Evolutionary conservation across 1,139 yeast genomes (phyloP), one percentile per base, ranked within the genome.

Genomic region (Saccharomyces hybrid): DNA sequence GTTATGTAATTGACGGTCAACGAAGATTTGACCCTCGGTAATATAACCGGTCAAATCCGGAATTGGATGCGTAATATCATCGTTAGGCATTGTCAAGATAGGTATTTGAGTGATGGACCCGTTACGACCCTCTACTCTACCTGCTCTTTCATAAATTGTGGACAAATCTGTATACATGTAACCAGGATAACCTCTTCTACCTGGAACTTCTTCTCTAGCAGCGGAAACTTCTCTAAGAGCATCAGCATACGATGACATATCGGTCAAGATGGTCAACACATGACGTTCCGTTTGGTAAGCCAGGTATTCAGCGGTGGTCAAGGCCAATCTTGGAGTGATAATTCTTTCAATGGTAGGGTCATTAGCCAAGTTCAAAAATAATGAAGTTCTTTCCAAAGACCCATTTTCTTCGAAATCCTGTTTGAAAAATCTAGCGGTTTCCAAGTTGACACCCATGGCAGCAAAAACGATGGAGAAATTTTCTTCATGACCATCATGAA

Each of bases 111-210:
- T 93, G 71, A 93, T 93, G 53, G 99, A 93, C 72, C 99, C 99
- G 70, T 95, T 93, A 78, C 99, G 87, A 62, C 99, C 99, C 77
- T 95, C 99, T 61, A 93, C 99, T 79, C 99, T 87, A 73, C 99
- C 99, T 48, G 99, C 99, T 78, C 99, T 88, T 78, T 93, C 99
- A 74, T 93, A 93, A 70, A 93, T 90, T 58, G 98, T 93, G 54
- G 98, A 88, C 79, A 93, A 88, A 85, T 93, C 99, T 52, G 99
- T 93, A 78, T 93, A 93, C 99, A 93, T 93, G 75, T 93, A 93
- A 87, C 99, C 99, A 61, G 99, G 99, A 76, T 93, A 93, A 79
- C 99, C 99, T 84, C 99, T 90, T 83, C 99, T 90, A 80, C 99
- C 99, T 70, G 99, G 99, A 50, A 93, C 99, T 78, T 93, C 99